Conservation (phyloP, 306 rosid genomes). For the Herpetospermum pedunculosum region DNA sequence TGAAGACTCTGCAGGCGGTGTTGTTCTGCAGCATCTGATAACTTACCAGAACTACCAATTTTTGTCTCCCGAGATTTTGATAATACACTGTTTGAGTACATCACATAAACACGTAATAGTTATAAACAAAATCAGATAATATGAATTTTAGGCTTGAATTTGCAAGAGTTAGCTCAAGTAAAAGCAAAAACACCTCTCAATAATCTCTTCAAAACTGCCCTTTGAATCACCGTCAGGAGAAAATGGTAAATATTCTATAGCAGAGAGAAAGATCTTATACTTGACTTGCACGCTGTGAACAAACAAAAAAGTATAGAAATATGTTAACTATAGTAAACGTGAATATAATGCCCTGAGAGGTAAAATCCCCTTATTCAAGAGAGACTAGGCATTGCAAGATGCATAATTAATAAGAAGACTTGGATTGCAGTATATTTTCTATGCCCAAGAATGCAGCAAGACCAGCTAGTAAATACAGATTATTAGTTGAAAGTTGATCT, state of each 20-base stretch:
- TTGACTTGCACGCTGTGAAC: slow-evolving; percentile 65
- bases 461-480: background rate
- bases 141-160: background rate
- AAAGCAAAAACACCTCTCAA: slow-evolving; percentile 50
- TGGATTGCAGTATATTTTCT: background rate
- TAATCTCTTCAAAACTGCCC: slow-evolving; percentile 90
- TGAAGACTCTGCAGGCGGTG: slow-evolving; percentile 85
- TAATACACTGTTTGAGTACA: slow-evolving; percentile 55
- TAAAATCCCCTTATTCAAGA: background rate
- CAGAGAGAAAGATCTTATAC: slow-evolving; percentile 87
- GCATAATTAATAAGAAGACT: background rate
- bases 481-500: background rate
- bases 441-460: background rate
- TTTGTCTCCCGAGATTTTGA: slow-evolving; percentile 83
- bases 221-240: slow-evolving; percentile 56
- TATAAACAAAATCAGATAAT: slow-evolving; percentile 10
- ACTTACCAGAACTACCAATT: slow-evolving; percentile 44
- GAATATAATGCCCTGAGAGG: background rate
- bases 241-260: slow-evolving; percentile 84
- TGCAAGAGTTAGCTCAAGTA: slow-evolving; percentile 4
- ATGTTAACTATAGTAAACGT: background rate
- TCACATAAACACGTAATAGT: slow-evolving; percentile 9
- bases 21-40: slow-evolving; percentile 78
- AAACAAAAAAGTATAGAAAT: slow-evolving; percentile 19
- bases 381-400: background rate